Evolutionary conservation across 371 early-diverging fungal species (phyloP).

Genomic region (Syncephalastrum sp.): DNA sequence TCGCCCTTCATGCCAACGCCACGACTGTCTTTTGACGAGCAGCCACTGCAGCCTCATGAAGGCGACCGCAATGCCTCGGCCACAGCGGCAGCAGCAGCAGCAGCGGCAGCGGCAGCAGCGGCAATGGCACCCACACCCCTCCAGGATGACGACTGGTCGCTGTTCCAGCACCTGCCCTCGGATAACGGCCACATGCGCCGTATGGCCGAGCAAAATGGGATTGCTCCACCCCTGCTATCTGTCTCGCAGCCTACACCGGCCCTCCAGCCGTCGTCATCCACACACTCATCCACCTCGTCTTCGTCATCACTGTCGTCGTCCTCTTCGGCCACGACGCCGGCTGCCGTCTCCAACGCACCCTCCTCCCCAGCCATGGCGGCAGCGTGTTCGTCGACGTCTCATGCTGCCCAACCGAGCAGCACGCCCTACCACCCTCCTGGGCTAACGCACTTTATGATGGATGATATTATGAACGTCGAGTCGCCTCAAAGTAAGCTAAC

Average conservation of each 20-base stretch:
- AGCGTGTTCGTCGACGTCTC: too few species aligned
- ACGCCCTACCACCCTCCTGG: too few species aligned
- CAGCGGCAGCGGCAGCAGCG: background rate
- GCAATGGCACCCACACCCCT: constrained; percentile 1
- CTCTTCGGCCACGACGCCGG: too few species aligned
- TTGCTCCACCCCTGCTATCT: constrained; percentile 10
- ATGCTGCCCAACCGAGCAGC: too few species aligned
- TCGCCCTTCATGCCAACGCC: constrained; percentile 1
- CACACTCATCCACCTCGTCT: constrained; percentile 4
- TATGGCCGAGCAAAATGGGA: constrained; percentile 8
- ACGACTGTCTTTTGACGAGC: too few species aligned
- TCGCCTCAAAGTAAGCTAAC: too few species aligned
- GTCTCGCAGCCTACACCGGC: constrained; percentile 1
- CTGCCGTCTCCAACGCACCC: too few species aligned
- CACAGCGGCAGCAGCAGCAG: background rate
- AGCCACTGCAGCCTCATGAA: too few species aligned
- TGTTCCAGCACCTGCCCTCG: constrained; percentile 3
- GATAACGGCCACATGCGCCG: constrained; percentile 4
- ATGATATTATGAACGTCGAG: too few species aligned
- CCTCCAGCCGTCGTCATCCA: constrained; percentile 5
- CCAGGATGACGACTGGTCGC: constrained; percentile 6
- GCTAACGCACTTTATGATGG: too few species aligned
- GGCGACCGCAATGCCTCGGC: too few species aligned
- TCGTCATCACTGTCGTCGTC: constrained; percentile 1
- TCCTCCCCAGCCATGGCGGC: too few species aligned